Evolutionary conservation across 805 yeast genomes (phyloP).

Genomic region (Schwanniomyces vanrijiae): DNA sequence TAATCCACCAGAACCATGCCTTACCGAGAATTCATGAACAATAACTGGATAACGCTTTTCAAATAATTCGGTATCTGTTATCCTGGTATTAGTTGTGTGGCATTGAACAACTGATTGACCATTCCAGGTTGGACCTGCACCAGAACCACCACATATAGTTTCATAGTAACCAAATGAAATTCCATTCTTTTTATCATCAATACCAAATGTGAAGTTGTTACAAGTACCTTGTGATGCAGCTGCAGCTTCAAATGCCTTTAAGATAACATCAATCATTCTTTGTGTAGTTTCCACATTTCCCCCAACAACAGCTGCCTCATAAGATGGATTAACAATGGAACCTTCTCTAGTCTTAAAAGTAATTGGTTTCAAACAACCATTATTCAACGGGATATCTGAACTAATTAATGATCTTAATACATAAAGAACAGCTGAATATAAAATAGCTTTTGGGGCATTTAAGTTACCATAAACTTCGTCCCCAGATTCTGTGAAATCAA

Average conservation of each 20-base stretch:
- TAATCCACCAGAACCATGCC: conserved; percentile 75
- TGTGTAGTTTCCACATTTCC: conserved; percentile 94
- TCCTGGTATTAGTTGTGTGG: conserved; percentile 90
- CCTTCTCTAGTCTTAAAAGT: conserved; percentile 43
- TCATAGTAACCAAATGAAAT: conserved; percentile 88
- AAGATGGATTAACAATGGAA: conserved; percentile 61
- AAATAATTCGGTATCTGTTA: conserved; percentile 87
- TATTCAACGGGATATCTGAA: conserved; percentile 83
- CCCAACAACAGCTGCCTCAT: conserved; percentile 79
- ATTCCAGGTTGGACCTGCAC: conserved; percentile 85
- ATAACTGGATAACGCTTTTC: conserved; percentile 87
- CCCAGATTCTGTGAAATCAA: conserved; percentile 82
- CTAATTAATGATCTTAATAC: conserved; percentile 78
- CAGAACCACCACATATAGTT: conserved; percentile 94
- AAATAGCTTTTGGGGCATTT: conserved; percentile 86
- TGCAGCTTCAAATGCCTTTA: conserved; percentile 83
- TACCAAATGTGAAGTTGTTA: conserved; percentile 91
- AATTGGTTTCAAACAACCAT: conserved; percentile 82
- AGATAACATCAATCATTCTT: conserved; percentile 83
- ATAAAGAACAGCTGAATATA: conserved; percentile 81
- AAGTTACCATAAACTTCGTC: conserved; percentile 79
- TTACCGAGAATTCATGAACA: conserved; percentile 66
- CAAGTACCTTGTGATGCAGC: conserved; percentile 97
- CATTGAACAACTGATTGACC: conserved; percentile 92
- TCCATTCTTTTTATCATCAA: conserved; percentile 53